Base-by-base conservation (phyloP, 192 early-diverging fungal genomes). In the Linnemannia schmuckeri region DNA sequence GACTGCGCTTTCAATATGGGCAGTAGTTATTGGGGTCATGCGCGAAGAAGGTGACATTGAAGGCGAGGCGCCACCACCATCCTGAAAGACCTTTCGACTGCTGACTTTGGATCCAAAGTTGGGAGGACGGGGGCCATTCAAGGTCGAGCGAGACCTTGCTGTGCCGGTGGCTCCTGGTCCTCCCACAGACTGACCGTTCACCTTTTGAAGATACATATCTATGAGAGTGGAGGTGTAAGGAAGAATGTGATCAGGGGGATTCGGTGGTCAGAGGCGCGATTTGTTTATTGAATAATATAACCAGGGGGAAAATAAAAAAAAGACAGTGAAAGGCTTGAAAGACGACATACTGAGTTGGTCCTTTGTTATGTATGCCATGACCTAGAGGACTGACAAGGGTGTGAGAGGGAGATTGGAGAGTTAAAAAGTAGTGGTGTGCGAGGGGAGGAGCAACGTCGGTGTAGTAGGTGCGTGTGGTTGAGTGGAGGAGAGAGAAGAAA, bases 151-250 rank as follows among this genome's bases (percentile, higher is more conserved):
- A 35, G 85, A 78, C 35, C 46, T 77, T 37, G 85, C 74, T 20
- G 85, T 87, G 20, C 85, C 85, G 15, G 63, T 71, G 30, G 78
- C 63, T 66, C 77, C 77, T 27, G 69, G 78, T 54, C 54, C 79
- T 73, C 42, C 75, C 68, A 61, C 10, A 30, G 79, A 57, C 70
- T 86, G 78, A 12, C 66, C 71, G 38, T 52, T 68, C 47, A 87
- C 80, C 52, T 81, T 77, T 81, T 87, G 85, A 22, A 87, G 85
- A 20, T 87, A 87, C 8, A 87, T 41, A 71, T 78, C 85, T 87
- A 44, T 44, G 7, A 9, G 27, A 35, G 55, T 47, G 41, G 5
- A 9, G n/a, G 66, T 38, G 20, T 33, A 12, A n/a, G 3, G 35
- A 27, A 33, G 30, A 44, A 41, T 52, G 33, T 52, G n/a, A 69